These are phyloP conservation scores for Cyclanthera cordifolia DNA, from an alignment of 306 rosid genomes.

Conservation along the genomic window DNA sequence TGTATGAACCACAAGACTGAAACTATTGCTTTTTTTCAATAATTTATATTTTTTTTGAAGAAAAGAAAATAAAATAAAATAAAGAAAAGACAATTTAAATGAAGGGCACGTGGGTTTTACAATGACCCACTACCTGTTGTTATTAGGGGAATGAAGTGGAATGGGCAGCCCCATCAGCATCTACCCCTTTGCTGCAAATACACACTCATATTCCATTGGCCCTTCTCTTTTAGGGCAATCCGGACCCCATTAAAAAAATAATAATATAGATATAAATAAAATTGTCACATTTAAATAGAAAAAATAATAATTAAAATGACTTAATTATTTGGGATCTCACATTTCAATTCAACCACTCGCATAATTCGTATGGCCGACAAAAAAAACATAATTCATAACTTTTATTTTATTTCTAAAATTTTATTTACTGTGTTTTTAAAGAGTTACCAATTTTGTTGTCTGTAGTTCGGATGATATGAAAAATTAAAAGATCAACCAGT, in stretches of 20 bases:
- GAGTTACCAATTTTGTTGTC: too few relatives aligned
- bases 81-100: neutral
- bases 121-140: neutral
- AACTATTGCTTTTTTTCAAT: too few relatives aligned
- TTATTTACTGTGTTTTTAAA: too few relatives aligned
- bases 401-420: too few relatives aligned
- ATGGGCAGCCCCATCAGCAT: constrained; percentile 4
- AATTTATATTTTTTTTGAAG: too few relatives aligned
- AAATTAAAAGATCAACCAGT: too few relatives aligned
- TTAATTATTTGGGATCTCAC: neutral
- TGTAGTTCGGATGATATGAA: too few relatives aligned
- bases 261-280: too few relatives aligned
- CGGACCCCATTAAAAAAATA: neutral
- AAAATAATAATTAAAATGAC: neutral
- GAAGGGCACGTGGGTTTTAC: constrained; percentile 2
- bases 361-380: constrained; percentile 1
- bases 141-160: neutral
- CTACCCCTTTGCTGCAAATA: neutral
- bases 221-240: neutral
- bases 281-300: neutral
- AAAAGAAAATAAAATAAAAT: neutral
- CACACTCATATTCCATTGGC: neutral
- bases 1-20: too few relatives aligned
- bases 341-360: neutral
- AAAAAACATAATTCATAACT: neutral